Evolutionary conservation across 176 grass and related monocot genomes (phyloP), one percentile per base, ranked within the genome.

Genomic region (Juncus inflexus): DNA sequence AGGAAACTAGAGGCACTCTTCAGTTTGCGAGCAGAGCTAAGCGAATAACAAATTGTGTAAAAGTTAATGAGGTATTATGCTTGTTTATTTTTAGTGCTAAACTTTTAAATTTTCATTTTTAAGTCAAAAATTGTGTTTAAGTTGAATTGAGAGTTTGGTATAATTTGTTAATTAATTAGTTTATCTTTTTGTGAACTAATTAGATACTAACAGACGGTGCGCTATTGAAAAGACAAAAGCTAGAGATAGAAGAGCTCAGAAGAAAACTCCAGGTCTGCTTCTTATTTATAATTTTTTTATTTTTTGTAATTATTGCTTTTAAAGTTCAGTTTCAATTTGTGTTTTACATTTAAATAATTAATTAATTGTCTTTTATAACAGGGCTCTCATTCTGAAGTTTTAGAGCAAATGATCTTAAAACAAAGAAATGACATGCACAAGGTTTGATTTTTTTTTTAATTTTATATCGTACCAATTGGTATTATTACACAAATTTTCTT

Each of bases 21-120:
- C 89, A 99, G 57, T 99, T 99, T 78, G 95, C 86, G 71, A 85
- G 89, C 52, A 94, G 95, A 83, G 95, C 95, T 56, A 99, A 99
- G 74, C 77, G 80, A 55, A 80, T 99, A 37, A 99, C 89, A 67
- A 99, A 99, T 50, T 99, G 89, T 80, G 89, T 81, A 58, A 88
- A 99, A 90, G 78, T 99, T 62, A 99, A 99, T 64, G 89, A 99
- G 95, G 86, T 99, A 67, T 4, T 70, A 19, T 67, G 52, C 45
- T 36, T 55, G 28, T 63, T 50, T 70, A 28, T 79, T 2, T 12
- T 43, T 42, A 28, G 19, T 75, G 15, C 8, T 35, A 76, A 45
- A 6, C 50, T 56, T 3, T 35, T 12, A 58, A 74, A 15, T 69
- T 69, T 69, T 49, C 36, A 69, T 52, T 55, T 55, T 19, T 40